Percentiles rank a stretch among this genome's conserved stretches.
These are phyloP conservation scores for Persicaria maculosa DNA, from an alignment of 148 eudicot species.

Conservation along the genomic window DNA sequence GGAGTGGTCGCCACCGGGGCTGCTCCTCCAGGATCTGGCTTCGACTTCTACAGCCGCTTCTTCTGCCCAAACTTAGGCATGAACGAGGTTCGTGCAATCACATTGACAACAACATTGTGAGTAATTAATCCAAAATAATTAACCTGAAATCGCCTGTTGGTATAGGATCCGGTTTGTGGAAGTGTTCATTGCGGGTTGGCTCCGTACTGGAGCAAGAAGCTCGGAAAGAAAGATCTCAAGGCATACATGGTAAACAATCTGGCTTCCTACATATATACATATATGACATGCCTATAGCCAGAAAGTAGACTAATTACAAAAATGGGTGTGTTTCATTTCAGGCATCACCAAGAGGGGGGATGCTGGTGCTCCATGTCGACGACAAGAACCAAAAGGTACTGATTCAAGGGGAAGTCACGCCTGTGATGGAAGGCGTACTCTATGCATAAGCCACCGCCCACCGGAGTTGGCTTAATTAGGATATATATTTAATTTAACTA, in stretches of 20 bases:
- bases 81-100: slow-evolving; percentile 18
- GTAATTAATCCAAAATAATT: background rate
- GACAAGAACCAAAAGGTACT: slow-evolving; percentile 13
- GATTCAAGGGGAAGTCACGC: slow-evolving; percentile 16
- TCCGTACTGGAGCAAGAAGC: slow-evolving; percentile 32
- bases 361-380: slow-evolving; percentile 14
- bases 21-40: slow-evolving; percentile 18
- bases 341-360: slow-evolving; percentile 30
- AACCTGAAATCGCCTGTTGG: background rate
- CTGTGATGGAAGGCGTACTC: slow-evolving; percentile 23
- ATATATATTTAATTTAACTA: background rate
- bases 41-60: slow-evolving; percentile 23
- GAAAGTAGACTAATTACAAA: background rate
- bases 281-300: background rate
- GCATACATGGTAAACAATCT: slow-evolving; percentile 22
- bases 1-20: slow-evolving; percentile 24
- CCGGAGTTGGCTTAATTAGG: slow-evolving; percentile 11
- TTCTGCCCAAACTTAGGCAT: slow-evolving; percentile 25
- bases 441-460: background rate
- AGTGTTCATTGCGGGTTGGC: slow-evolving; percentile 28
- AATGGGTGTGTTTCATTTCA: background rate
- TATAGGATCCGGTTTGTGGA: slow-evolving; percentile 27
- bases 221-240: slow-evolving; percentile 16
- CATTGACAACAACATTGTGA: background rate
- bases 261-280: background rate